phyloP scores from a whole-genome alignment of 257 asterid genomes.

The Mentha longifolia region DNA sequence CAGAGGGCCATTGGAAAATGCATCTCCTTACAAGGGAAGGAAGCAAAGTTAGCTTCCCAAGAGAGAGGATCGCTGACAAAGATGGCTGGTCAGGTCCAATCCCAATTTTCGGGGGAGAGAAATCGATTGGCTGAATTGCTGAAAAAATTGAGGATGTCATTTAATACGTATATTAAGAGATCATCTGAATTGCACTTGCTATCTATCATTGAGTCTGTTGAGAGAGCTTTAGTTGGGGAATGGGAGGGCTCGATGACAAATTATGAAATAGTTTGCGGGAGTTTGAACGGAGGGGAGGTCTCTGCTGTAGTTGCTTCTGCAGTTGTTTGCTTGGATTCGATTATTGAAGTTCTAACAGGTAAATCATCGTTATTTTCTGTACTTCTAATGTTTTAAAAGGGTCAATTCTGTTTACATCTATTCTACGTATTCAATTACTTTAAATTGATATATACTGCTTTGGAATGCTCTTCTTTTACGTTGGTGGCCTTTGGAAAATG shows the following conservation, averaged over 20 bases:
- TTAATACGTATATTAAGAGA: constrained; percentile 56
- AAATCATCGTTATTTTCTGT: constrained; percentile 28
- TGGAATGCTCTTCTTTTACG: not conserved
- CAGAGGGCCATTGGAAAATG: constrained; percentile 82
- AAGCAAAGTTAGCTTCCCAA: constrained; percentile 66
- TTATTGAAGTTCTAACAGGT: constrained; percentile 84
- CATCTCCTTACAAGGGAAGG: constrained; percentile 77
- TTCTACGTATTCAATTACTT: not conserved
- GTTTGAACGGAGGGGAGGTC: constrained; percentile 67
- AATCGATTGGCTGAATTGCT: constrained; percentile 58
- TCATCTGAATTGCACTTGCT: constrained; percentile 70
- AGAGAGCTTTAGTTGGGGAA: constrained; percentile 91
- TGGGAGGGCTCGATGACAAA: constrained; percentile 61
- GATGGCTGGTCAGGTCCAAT: constrained; percentile 41
- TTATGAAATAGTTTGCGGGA: constrained; percentile 66
- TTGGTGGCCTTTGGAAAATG: not conserved
- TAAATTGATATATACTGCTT: not conserved
- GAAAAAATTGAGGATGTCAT: constrained; percentile 67
- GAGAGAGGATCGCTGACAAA: constrained; percentile 57
- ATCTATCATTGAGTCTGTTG: constrained; percentile 70
- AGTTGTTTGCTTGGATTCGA: constrained; percentile 73
- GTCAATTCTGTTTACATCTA: not conserved
- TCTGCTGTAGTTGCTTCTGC: constrained; percentile 83
- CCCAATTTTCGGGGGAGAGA: constrained; percentile 39
- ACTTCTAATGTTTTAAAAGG: not conserved